Conservation (phyloP, 148 eudicot genomes). For the Tetragonia tetragonoides region DNA sequence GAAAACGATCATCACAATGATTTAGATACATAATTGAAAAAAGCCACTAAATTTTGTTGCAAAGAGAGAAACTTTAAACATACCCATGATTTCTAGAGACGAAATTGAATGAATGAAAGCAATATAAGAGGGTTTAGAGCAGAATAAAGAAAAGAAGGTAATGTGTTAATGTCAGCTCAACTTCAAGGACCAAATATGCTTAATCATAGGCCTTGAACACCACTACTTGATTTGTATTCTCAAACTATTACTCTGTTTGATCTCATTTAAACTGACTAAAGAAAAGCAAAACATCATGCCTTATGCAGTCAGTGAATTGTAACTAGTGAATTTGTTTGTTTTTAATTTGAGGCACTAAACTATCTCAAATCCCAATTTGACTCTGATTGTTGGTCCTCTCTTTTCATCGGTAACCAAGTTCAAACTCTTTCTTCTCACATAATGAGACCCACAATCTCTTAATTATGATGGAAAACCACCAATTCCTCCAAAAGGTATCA, state of each 20-base stretch:
- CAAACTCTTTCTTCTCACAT: neutral
- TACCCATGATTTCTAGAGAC: slow-evolving; percentile 26
- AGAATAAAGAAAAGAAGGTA: neutral
- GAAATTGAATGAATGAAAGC: neutral
- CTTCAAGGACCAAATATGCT: neutral
- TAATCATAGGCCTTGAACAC: neutral
- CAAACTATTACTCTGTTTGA: neutral
- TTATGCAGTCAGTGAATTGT: too few relatives aligned
- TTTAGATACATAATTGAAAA: neutral
- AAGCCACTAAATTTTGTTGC: neutral
- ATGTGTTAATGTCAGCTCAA: neutral
- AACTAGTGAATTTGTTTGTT: too few relatives aligned
- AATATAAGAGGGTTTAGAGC: neutral
- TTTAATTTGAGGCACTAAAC: neutral
- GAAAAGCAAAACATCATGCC: neutral
- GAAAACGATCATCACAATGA: neutral
- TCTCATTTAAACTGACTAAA: neutral
- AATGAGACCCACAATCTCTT: neutral
- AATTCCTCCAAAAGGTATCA: neutral
- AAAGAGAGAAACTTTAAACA: neutral
- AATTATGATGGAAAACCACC: neutral
- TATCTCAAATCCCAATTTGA: neutral
- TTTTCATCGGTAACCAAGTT: neutral
- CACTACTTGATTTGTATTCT: neutral
- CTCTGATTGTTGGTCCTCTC: neutral